These are phyloP conservation scores for Bipolaris gigantea DNA, from an alignment of 2,329 filamentous ascomycete species.

Conservation along the genomic window DNA sequence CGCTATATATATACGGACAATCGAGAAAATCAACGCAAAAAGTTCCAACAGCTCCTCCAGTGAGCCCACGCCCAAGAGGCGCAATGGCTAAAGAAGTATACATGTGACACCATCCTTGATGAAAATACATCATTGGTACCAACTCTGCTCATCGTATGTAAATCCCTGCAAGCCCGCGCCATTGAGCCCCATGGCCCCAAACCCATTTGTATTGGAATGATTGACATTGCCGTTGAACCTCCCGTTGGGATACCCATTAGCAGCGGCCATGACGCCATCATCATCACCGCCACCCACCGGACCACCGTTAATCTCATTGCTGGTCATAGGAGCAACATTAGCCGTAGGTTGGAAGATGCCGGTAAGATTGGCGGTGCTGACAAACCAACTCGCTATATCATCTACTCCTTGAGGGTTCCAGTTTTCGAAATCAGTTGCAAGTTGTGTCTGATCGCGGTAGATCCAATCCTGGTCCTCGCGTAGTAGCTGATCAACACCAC, in stretches of 20 bases:
- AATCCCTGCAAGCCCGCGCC: conserved; percentile 24
- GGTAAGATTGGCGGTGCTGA: conserved; percentile 19
- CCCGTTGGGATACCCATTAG: conserved; percentile 15
- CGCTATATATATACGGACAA: no score
- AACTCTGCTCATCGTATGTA: conserved; percentile 31
- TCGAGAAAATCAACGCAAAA: no score
- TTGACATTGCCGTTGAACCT: conserved; percentile 7
- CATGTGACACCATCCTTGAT: background rate
- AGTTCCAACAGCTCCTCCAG: no score
- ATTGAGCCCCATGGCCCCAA: conserved; percentile 7
- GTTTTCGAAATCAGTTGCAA: conserved; percentile 64
- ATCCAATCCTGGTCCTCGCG: conserved; percentile 65
- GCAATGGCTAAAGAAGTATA: background rate
- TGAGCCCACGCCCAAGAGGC: background rate
- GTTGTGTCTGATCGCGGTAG: conserved; percentile 62
- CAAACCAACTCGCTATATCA: conserved; percentile 39
- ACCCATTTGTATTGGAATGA: conserved; percentile 8
- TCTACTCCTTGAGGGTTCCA: conserved; percentile 51
- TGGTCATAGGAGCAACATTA: conserved; percentile 1
- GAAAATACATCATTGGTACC: conserved; percentile 22
- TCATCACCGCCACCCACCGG: conserved; percentile 17
- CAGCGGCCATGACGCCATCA: no score
- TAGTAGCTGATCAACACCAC: conserved; percentile 62
- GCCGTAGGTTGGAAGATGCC: conserved; percentile 6
- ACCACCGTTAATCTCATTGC: conserved; percentile 22